Evolutionary conservation across 2,329 filamentous ascomycete genomes (phyloP).

Genomic region (Colletotrichum limetticola): DNA sequence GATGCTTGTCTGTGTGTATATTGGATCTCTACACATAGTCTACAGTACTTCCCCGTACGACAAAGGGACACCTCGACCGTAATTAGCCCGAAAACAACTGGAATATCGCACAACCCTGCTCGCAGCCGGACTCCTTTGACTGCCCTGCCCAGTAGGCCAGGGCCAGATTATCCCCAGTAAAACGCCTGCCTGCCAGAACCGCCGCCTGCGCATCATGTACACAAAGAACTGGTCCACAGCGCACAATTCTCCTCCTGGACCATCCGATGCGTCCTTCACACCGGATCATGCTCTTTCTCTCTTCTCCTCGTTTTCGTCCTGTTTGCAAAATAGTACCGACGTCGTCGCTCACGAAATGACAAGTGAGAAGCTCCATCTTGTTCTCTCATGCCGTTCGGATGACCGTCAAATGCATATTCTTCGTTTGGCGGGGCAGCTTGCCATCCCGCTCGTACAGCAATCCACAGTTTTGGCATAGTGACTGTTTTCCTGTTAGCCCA

Average conservation of each 20-base stretch:
- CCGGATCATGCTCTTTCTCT: neutral
- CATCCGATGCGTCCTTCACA: slow-evolving; percentile 42
- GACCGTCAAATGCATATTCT: slow-evolving; percentile 35
- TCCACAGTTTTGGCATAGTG: slow-evolving; percentile 93
- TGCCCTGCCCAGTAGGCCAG: slow-evolving; percentile 15
- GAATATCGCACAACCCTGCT: slow-evolving; percentile 30
- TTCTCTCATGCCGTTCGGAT: slow-evolving; percentile 27
- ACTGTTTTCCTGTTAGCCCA: slow-evolving; percentile 57
- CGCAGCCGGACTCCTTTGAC: slow-evolving; percentile 31
- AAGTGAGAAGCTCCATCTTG: neutral
- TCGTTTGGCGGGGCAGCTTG: slow-evolving; percentile 68
- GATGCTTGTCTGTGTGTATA: slow-evolving; percentile 1
- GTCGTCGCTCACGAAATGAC: neutral
- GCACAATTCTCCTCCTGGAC: slow-evolving; percentile 35
- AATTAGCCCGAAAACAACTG: slow-evolving; percentile 31
- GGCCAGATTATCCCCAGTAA: slow-evolving; percentile 25
- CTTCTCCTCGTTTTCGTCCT: neutral
- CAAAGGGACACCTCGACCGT: slow-evolving; percentile 1
- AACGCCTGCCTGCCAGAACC: slow-evolving; percentile 24
- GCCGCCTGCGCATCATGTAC: slow-evolving; percentile 24
- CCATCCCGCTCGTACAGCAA: slow-evolving; percentile 89
- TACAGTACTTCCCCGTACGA: slow-evolving; percentile 1
- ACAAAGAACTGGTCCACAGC: neutral
- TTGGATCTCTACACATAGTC: slow-evolving; percentile 8
- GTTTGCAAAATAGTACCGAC: neutral